phyloP scores from a whole-genome alignment of 2,329 filamentous ascomycete genomes.

The Thelonectria rubi region DNA sequence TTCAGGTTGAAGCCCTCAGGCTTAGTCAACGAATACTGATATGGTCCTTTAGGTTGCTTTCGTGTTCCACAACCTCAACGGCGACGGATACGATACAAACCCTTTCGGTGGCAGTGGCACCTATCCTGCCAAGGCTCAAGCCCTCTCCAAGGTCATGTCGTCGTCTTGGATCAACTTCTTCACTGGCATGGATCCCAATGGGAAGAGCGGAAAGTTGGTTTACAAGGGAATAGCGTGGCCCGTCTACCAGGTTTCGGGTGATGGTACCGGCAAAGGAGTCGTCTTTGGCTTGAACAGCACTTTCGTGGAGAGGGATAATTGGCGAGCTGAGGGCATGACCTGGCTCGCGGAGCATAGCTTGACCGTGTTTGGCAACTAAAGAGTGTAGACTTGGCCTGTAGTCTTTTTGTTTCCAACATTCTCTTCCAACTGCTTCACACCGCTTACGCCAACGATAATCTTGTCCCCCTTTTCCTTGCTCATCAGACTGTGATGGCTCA shows the following conservation, averaged over 20 bases:
- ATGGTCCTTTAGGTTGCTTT: conserved; percentile 46
- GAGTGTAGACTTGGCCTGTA: neutral
- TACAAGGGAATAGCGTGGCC: conserved; percentile 39
- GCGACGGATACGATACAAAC: conserved; percentile 44
- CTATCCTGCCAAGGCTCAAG: conserved; percentile 39
- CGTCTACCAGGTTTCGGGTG: conserved; percentile 30
- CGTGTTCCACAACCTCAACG: conserved; percentile 50
- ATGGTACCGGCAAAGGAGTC: conserved; percentile 38
- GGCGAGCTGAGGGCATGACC: conserved; percentile 41
- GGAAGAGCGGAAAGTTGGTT: conserved; percentile 15
- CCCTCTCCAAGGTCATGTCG: conserved; percentile 42
- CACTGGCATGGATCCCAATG: conserved; percentile 40
- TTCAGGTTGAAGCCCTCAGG: accelerated
- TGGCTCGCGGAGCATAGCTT: conserved; percentile 44
- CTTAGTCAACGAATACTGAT: neutral
- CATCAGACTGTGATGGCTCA: conserved; percentile 69
- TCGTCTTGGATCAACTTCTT: conserved; percentile 47
- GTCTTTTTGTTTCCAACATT: conserved; percentile 33
- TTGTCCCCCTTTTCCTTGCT: conserved; percentile 56
- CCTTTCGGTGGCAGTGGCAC: conserved; percentile 44
- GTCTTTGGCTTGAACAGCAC: conserved; percentile 42
- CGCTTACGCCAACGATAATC: conserved; percentile 61
- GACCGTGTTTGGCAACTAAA: conserved; percentile 40
- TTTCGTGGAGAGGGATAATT: conserved; percentile 43
- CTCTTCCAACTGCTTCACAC: conserved; percentile 57